Evolutionary conservation across 805 yeast species (phyloP).

Genomic region (Saitoella complicata): DNA sequence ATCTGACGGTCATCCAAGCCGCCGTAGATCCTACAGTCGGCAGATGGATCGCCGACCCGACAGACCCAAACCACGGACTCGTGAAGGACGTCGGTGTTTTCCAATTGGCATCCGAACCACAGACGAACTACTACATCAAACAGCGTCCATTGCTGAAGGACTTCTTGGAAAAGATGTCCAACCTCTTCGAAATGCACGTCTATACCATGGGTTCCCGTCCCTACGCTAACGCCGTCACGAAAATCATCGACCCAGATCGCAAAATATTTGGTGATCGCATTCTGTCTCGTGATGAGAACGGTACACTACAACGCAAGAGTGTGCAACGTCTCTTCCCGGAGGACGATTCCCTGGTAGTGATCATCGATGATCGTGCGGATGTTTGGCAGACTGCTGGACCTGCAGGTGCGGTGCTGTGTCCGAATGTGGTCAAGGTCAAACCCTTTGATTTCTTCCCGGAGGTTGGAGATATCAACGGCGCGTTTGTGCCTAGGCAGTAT

Average conservation of each 20-base stretch:
- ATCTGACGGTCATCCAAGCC: constrained; percentile 94
- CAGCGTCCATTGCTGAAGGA: constrained; percentile 71
- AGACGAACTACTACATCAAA: constrained; percentile 72
- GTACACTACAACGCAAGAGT: constrained; percentile 77
- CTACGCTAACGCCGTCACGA: constrained; percentile 79
- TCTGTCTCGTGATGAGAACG: constrained; percentile 85
- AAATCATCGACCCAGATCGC: constrained; percentile 81
- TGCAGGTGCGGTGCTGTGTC: background rate
- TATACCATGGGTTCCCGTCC: constrained; percentile 97
- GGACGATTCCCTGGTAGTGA: constrained; percentile 89
- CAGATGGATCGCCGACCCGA: constrained; percentile 81
- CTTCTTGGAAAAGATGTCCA: constrained; percentile 48
- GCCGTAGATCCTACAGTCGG: constrained; percentile 96
- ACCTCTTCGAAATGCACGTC: constrained; percentile 74
- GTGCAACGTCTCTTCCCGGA: constrained; percentile 82
- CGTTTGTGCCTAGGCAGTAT: constrained; percentile 65
- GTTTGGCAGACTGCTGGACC: constrained; percentile 92
- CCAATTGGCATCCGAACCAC: constrained; percentile 25
- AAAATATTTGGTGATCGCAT: constrained; percentile 79
- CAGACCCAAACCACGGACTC: constrained; percentile 70
- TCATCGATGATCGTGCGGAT: constrained; percentile 95
- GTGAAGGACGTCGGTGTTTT: constrained; percentile 70
- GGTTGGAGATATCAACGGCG: constrained; percentile 90
- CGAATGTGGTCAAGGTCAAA: constrained; percentile 70
- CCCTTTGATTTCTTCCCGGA: constrained; percentile 96